These are phyloP conservation scores for Alternaria hordeiaustralica DNA, from an alignment of 2,329 filamentous ascomycete species.

Conservation along the genomic window DNA sequence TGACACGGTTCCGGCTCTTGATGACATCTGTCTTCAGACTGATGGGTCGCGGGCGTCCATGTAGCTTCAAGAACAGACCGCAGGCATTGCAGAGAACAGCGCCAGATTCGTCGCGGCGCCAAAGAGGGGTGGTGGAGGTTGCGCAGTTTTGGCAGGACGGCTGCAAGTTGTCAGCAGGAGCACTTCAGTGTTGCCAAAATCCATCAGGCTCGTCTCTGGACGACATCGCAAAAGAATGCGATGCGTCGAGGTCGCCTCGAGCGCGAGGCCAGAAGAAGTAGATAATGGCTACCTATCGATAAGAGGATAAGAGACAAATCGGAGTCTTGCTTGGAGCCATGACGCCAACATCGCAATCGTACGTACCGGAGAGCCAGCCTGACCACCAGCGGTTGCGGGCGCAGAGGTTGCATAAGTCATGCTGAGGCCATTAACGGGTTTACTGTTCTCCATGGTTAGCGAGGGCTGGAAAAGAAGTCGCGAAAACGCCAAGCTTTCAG, in stretches of 20 bases:
- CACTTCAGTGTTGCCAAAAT: slow-evolving; percentile 3
- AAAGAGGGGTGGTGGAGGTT: slow-evolving; percentile 94
- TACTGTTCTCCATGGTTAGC: slow-evolving; percentile 38
- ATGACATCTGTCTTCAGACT: slow-evolving; percentile 99
- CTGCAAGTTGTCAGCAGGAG: slow-evolving; percentile 56
- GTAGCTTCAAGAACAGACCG: slow-evolving; percentile 95
- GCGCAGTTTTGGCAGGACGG: slow-evolving; percentile 96
- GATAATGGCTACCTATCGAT: slow-evolving; percentile 40
- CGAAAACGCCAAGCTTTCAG: slow-evolving; percentile 32
- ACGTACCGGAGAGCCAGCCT: slow-evolving; percentile 66
- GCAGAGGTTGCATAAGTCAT: slow-evolving; percentile 69
- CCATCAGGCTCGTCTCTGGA: not conserved
- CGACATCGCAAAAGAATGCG: not conserved
- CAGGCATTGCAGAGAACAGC: slow-evolving; percentile 98
- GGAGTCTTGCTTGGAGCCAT: slow-evolving; percentile 25
- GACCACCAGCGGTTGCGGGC: slow-evolving; percentile 69
- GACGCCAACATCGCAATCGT: slow-evolving; percentile 21
- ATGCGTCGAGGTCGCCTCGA: not conserved
- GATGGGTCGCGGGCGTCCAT: slow-evolving; percentile 90
- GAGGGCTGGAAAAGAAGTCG: slow-evolving; percentile 38
- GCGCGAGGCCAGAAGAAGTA: slow-evolving; percentile 8
- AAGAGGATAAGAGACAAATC: slow-evolving; percentile 51
- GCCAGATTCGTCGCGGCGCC: slow-evolving; percentile 95
- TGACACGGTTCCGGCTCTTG: slow-evolving; percentile 98
- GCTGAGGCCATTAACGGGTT: slow-evolving; percentile 56